Conservation (phyloP, 75 land plant genomes). For the Cryptomeria japonica region DNA sequence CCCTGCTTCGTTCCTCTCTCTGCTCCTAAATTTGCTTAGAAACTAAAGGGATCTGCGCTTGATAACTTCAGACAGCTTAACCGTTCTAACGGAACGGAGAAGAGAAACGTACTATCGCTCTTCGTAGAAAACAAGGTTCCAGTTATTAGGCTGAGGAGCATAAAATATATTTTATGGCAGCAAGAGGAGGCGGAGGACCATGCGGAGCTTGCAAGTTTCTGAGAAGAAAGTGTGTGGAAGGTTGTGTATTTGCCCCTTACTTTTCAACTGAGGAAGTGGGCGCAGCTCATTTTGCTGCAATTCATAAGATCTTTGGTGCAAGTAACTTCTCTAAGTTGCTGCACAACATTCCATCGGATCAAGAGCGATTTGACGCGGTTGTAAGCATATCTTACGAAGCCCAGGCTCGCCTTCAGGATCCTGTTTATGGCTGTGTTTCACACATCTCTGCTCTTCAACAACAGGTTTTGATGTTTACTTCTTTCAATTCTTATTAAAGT, state of each 20-base stretch:
- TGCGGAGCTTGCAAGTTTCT: conserved; percentile 59
- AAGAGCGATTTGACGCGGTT: conserved; percentile 42
- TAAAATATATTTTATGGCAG: background rate
- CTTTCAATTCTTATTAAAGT: background rate
- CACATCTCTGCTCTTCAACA: conserved; percentile 44
- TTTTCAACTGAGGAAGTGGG: conserved; percentile 45
- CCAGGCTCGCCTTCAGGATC: conserved; percentile 48
- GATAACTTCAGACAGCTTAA: too few relatives aligned
- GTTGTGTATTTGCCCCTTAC: conserved; percentile 47
- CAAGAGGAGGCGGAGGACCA: conserved; percentile 9
- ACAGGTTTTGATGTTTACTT: conserved; percentile 21
- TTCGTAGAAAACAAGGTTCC: background rate
- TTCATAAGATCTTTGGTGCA: conserved; percentile 55
- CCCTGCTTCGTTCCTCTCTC: background rate
- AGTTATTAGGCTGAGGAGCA: background rate
- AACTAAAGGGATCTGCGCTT: background rate
- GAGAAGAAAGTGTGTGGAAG: conserved; percentile 41
- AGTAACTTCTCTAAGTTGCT: conserved; percentile 54
- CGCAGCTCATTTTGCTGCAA: conserved; percentile 47
- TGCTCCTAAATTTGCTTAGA: background rate
- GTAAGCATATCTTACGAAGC: conserved; percentile 50
- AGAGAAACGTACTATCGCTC: background rate
- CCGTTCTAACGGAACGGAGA: background rate
- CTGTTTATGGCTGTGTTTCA: conserved; percentile 54
- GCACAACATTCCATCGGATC: conserved; percentile 21